phyloP scores from a whole-genome alignment of 2,329 filamentous ascomycete genomes.

The Cladophialophora carrionii region DNA sequence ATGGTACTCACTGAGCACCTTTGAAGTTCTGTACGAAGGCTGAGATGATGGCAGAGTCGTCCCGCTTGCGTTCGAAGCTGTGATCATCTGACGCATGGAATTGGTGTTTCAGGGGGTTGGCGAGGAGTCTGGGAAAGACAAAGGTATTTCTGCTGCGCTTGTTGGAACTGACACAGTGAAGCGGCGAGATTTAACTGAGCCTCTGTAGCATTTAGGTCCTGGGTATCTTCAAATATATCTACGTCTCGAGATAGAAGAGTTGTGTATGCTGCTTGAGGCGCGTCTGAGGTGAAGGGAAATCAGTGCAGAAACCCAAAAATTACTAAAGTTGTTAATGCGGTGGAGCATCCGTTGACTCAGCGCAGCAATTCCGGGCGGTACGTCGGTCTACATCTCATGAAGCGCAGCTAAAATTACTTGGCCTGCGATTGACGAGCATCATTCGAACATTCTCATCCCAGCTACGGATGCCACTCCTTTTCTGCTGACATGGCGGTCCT shows the following conservation, averaged over 20 bases:
- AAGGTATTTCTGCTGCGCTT: not conserved
- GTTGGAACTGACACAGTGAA: not conserved
- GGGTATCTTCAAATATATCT: not conserved
- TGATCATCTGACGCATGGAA: conserved; percentile 4
- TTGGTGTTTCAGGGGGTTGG: not conserved
- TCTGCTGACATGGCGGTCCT: not conserved
- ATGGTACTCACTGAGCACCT: conserved; percentile 23
- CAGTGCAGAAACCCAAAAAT: not conserved
- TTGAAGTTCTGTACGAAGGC: conserved; percentile 1
- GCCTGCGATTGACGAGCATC: not conserved
- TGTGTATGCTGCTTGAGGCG: not conserved
- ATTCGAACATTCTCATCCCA: not conserved
- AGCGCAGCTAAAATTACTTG: not conserved
- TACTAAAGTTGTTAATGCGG: not conserved
- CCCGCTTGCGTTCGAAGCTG: conserved; percentile 8
- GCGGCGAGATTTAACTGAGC: not conserved
- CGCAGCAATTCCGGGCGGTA: not conserved
- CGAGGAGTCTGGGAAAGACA: not conserved
- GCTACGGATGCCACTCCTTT: not conserved
- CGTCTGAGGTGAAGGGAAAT: not conserved
- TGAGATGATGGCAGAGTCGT: conserved; percentile 23
- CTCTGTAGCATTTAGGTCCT: not conserved
- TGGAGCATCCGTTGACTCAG: not conserved
- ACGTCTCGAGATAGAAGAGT: not conserved
- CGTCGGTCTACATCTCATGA: not conserved